Percentiles rank a stretch among this genome's conserved stretches.
Conservation (phyloP, 139 green algal genomes). For the Desmodesmus armatus region DNA sequence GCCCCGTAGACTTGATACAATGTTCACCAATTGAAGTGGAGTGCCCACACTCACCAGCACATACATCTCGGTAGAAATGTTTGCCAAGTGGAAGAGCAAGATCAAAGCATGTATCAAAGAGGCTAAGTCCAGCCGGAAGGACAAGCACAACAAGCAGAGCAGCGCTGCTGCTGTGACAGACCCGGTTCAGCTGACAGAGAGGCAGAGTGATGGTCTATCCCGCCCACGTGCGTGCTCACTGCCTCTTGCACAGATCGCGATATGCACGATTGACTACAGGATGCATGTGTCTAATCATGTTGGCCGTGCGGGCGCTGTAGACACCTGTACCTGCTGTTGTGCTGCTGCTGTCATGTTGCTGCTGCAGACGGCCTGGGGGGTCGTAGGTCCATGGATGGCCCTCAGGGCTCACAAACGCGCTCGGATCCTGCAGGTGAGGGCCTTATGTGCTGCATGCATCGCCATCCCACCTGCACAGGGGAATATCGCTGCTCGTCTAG, state of each 20-base stretch:
- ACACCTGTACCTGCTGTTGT: neutral
- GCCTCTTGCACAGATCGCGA: neutral
- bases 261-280: too few species aligned
- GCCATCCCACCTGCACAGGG: neutral
- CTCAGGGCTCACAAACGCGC: neutral
- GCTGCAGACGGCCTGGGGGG: neutral
- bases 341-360: neutral
- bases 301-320: neutral
- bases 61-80: too few species aligned
- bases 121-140: too few species aligned
- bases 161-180: neutral
- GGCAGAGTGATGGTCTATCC: neutral
- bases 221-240: neutral
- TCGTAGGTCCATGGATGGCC: conserved; percentile 2
- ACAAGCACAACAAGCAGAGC: neutral
- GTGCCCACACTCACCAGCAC: too few species aligned
- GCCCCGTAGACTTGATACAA: too few species aligned
- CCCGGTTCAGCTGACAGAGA: neutral
- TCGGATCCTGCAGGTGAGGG: conserved; percentile 2
- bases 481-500: neutral
- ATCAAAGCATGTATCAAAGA: too few species aligned
- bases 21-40: too few species aligned
- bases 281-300: too few species aligned
- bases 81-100: too few species aligned
- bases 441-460: neutral